Conservation (phyloP, 352 stramenopile species). For the Globisporangium cystogenes region DNA sequence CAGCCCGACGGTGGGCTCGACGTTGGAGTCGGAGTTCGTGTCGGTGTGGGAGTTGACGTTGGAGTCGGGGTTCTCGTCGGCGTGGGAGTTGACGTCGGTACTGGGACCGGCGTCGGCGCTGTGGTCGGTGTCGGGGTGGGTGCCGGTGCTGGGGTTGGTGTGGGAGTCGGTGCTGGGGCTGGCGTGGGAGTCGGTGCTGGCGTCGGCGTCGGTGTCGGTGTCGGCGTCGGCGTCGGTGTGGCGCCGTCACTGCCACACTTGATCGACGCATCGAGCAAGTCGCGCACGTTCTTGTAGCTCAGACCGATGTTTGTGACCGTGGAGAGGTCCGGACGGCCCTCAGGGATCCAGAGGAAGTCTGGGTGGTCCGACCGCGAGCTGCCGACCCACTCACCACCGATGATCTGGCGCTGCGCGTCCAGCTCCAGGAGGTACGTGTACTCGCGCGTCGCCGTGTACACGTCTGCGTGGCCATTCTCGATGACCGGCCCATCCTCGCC, state of each 20-base stretch:
- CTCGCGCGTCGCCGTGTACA: constrained; percentile 2
- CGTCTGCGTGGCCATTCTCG: background rate
- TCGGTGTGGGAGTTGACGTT: constrained; percentile 2
- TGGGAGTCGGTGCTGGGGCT: background rate
- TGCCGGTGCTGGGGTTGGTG: background rate
- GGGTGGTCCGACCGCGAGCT: constrained; percentile 6
- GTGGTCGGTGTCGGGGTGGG: too few relatives aligned
- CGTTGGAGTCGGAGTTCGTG: too few relatives aligned
- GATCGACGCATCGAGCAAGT: constrained; percentile 9
- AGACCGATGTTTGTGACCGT: constrained; percentile 32
- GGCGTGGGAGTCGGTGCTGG: background rate
- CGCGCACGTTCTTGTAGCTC: constrained; percentile 31
- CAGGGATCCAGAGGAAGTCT: constrained; percentile 14
- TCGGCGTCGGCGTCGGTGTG: background rate
- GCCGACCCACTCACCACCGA: constrained; percentile 10
- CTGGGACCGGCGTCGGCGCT: too few relatives aligned
- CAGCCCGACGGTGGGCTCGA: too few relatives aligned
- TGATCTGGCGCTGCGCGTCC: constrained; percentile 6
- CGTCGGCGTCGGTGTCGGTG: background rate
- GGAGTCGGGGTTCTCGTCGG: too few relatives aligned
- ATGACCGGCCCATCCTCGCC: too few relatives aligned
- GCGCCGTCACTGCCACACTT: constrained; percentile 46
- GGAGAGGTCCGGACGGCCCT: background rate
- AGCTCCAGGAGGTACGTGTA: constrained; percentile 12
- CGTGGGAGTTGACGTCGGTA: too few relatives aligned